Conservation (phyloP, 2,329 filamentous ascomycete genomes). For the Hypoxylon sp. region DNA sequence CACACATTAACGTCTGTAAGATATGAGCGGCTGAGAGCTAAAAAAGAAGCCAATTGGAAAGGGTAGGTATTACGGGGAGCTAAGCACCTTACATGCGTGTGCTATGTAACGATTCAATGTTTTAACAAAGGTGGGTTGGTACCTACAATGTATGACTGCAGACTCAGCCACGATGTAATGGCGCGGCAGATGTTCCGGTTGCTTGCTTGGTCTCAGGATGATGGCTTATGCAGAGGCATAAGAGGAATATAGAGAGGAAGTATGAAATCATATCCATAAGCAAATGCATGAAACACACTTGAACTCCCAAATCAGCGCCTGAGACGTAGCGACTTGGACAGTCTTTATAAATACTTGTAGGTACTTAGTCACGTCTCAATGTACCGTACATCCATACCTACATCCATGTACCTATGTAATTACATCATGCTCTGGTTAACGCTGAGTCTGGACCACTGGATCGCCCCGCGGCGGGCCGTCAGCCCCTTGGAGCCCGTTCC, state of each 20-base stretch:
- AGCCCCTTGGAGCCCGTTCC: slow-evolving; percentile 1
- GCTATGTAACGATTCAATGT: slow-evolving; percentile 1
- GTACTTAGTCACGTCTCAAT: too few species aligned
- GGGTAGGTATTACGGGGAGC: background rate
- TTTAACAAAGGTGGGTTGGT: background rate
- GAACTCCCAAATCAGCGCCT: slow-evolving; percentile 4
- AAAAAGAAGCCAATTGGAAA: slow-evolving; percentile 37
- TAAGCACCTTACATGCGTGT: slow-evolving; percentile 1
- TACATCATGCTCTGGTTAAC: slow-evolving; percentile 36
- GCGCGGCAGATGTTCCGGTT: slow-evolving; percentile 12
- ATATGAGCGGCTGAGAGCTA: slow-evolving; percentile 36
- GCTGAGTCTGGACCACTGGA: slow-evolving; percentile 9
- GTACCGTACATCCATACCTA: background rate
- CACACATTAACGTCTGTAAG: slow-evolving; percentile 25
- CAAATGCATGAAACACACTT: slow-evolving; percentile 16
- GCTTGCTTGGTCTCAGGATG: slow-evolving; percentile 4
- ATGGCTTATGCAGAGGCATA: background rate
- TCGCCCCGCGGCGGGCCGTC: slow-evolving; percentile 21
- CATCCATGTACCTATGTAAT: slow-evolving; percentile 13
- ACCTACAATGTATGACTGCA: slow-evolving; percentile 7
- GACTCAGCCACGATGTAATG: slow-evolving; percentile 36
- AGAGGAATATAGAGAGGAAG: background rate
- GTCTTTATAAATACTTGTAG: too few species aligned
- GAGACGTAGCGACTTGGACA: slow-evolving; percentile 31
- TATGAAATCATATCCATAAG: background rate